phyloP scores from a whole-genome alignment of 2,329 filamentous ascomycete species.

The Cadophora luteo-olivacea region DNA sequence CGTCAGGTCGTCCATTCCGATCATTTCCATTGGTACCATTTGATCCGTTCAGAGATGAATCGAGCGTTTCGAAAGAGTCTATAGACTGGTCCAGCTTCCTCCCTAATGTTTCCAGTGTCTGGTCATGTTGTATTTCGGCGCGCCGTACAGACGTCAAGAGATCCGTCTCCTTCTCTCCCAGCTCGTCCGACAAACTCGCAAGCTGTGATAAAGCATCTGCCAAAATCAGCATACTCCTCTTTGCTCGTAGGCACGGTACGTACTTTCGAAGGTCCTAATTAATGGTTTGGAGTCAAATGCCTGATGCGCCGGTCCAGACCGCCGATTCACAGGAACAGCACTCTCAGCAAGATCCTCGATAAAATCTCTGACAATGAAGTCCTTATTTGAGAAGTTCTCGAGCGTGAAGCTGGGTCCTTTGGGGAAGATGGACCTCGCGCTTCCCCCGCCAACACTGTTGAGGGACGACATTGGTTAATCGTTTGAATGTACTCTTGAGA shows the following conservation, averaged over 20 bases:
- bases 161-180: constrained; percentile 90
- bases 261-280: constrained; percentile 91
- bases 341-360: constrained; percentile 90
- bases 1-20: constrained; percentile 55
- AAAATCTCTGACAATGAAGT: constrained; percentile 98
- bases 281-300: constrained; percentile 94
- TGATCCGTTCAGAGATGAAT: constrained; percentile 77
- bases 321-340: constrained; percentile 78
- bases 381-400: constrained; percentile 85
- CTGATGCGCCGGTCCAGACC: constrained; percentile 70
- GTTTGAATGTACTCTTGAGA: constrained; percentile 21
- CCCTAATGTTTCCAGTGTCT: constrained; percentile 86
- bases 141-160: constrained; percentile 87
- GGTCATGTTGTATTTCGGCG: constrained; percentile 90
- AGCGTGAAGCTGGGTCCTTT: constrained; percentile 84
- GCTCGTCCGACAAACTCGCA: constrained; percentile 76
- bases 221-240: constrained; percentile 39
- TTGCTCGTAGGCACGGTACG: constrained; percentile 29
- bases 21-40: constrained; percentile 55
- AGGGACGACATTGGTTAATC: constrained; percentile 39
- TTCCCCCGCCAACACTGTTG: constrained; percentile 36
- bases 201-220: constrained; percentile 71
- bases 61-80: constrained; percentile 87
- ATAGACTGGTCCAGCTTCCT: constrained; percentile 92
- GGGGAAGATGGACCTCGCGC: constrained; percentile 66